Percentiles rank a stretch among this genome's conserved stretches.
Conservation (phyloP, 2,329 filamentous ascomycete species). For the Cryphonectria carpinicola region DNA sequence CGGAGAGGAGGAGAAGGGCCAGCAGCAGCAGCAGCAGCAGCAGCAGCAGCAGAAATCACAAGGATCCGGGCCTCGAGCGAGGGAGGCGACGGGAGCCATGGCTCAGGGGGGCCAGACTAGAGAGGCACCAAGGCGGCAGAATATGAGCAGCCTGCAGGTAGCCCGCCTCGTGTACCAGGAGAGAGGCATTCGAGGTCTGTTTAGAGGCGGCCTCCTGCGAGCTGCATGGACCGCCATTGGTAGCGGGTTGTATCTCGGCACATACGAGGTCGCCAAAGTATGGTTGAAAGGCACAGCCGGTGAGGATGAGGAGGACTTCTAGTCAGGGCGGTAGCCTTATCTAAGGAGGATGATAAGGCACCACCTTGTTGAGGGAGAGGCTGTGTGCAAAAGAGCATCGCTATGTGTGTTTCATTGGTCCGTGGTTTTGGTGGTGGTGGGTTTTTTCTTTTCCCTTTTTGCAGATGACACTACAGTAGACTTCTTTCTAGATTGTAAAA, state of each 20-base stretch:
- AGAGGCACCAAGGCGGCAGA: conserved; percentile 38
- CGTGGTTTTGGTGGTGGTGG: not conserved
- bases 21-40: not conserved
- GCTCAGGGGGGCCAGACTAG: conserved; percentile 33
- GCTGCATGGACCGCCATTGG: conserved; percentile 82
- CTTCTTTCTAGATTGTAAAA: not conserved
- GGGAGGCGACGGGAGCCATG: conserved; percentile 36
- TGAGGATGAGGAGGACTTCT: conserved; percentile 41
- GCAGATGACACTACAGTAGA: not conserved
- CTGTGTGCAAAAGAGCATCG: not conserved
- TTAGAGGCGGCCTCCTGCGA: conserved; percentile 74
- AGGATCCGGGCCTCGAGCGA: not conserved
- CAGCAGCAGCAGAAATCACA: not conserved
- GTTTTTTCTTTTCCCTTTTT: too few relatives aligned
- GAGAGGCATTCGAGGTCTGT: conserved; percentile 73
- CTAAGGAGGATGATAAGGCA: not conserved
- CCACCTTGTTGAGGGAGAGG: not conserved
- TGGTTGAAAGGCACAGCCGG: conserved; percentile 56
- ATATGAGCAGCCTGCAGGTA: conserved; percentile 59
- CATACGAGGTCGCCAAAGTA: conserved; percentile 79
- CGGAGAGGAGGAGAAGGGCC: conserved; percentile 38
- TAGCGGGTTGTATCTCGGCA: conserved; percentile 81
- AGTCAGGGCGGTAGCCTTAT: conserved; percentile 15
- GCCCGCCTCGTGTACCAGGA: conserved; percentile 67
- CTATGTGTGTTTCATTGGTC: not conserved